Conservation (phyloP, 2,329 filamentous ascomycete species). For the Rutstroemia sp. region DNA sequence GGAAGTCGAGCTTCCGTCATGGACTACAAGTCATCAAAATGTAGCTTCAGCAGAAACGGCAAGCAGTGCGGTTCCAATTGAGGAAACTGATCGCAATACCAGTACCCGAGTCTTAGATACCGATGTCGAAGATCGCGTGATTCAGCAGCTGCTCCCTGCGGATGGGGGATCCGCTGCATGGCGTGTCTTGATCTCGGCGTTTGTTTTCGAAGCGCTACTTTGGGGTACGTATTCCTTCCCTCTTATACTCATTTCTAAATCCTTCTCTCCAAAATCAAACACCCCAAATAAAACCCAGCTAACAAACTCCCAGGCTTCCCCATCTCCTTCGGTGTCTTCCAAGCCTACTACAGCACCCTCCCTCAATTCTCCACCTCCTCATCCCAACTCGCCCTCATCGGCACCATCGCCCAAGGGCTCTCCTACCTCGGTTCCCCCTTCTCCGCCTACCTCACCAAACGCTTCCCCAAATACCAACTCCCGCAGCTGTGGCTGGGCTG, state of each 20-base stretch:
- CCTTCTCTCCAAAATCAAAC: too few relatives aligned
- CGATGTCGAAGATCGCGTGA: neutral
- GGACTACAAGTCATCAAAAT: neutral
- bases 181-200: neutral
- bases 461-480: neutral
- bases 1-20: too few relatives aligned
- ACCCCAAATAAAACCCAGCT: too few relatives aligned
- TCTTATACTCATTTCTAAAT: neutral
- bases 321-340: constrained; percentile 1
- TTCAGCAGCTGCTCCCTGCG: neutral
- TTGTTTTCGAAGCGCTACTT: neutral
- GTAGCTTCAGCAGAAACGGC: neutral
- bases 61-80: neutral
- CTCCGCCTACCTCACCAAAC: neutral
- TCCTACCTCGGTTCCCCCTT: neutral
- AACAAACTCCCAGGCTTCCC: neutral
- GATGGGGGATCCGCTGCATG: neutral
- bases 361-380: neutral
- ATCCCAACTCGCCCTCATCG: neutral
- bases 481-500: neutral
- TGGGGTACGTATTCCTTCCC: neutral
- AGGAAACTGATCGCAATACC: neutral
- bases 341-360: neutral
- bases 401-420: neutral
- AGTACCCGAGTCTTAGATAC: neutral